A percentile compares a stretch with the other conserved stretches of the same genome.
These are phyloP conservation scores for Pythium plurisporium DNA, from an alignment of 352 stramenopile species.

Conservation along the genomic window DNA sequence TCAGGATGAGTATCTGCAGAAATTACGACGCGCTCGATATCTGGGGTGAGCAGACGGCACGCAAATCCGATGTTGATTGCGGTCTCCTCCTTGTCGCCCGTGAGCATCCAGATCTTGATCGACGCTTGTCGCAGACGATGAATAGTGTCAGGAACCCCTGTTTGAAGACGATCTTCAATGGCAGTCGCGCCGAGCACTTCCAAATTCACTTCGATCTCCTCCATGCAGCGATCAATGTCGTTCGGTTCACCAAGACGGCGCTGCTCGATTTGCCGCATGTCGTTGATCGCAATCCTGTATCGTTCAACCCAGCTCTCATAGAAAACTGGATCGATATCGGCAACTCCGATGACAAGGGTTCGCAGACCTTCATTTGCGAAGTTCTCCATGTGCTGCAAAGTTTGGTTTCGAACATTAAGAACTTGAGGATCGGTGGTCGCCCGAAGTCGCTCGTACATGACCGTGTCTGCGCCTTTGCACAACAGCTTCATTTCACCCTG, in stretches of 20 bases:
- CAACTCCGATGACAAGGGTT: slow-evolving; percentile 83
- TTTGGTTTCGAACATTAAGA: slow-evolving; percentile 67
- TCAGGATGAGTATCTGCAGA: slow-evolving; percentile 73
- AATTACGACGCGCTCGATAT: slow-evolving; percentile 78
- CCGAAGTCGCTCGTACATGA: slow-evolving; percentile 67
- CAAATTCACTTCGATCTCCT: slow-evolving; percentile 81
- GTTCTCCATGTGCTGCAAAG: slow-evolving; percentile 81
- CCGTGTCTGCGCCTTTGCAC: slow-evolving; percentile 80
- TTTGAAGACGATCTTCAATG: slow-evolving; percentile 93
- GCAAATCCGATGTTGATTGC: slow-evolving; percentile 94
- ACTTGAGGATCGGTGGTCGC: slow-evolving; percentile 23
- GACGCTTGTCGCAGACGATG: slow-evolving; percentile 77
- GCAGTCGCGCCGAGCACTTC: slow-evolving; percentile 85
- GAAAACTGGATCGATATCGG: slow-evolving; percentile 49
- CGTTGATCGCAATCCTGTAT: slow-evolving; percentile 45
- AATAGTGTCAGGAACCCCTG: slow-evolving; percentile 87
- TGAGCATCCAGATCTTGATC: slow-evolving; percentile 94
- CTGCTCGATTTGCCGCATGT: slow-evolving; percentile 77
- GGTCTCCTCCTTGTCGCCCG: slow-evolving; percentile 94
- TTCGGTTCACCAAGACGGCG: slow-evolving; percentile 52
- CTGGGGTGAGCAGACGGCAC: slow-evolving; percentile 75
- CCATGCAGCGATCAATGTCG: slow-evolving; percentile 66
- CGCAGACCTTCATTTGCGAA: slow-evolving; percentile 88
- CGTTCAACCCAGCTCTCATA: slow-evolving; percentile 75
- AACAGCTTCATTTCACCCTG: slow-evolving; percentile 54